Conservation (phyloP, 164 flowering plant genomes). For the Buxus sempervirens region DNA sequence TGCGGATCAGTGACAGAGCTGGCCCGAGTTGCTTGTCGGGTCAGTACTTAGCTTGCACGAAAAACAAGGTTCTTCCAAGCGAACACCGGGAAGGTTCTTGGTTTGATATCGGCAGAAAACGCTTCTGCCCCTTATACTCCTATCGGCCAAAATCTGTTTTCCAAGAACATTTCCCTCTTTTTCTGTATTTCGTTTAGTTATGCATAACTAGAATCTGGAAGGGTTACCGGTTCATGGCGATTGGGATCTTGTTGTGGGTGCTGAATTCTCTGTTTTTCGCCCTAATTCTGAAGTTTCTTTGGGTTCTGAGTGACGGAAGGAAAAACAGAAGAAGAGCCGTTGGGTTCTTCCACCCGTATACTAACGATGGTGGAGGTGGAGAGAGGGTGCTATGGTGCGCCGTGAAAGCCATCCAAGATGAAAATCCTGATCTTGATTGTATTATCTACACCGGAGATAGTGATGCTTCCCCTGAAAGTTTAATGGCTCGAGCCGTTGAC, state of each 20-base stretch:
- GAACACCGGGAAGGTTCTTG: no score
- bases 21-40: no score
- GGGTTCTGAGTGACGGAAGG: conserved; percentile 22
- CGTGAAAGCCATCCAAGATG: conserved; percentile 84
- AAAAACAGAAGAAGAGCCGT: conserved; percentile 45
- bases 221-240: conserved; percentile 7
- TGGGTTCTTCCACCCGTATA: conserved; percentile 94
- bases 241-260: conserved; percentile 16
- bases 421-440: conserved; percentile 59
- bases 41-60: no score
- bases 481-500: conserved; percentile 65
- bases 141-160: no score
- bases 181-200: no score
- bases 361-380: conserved; percentile 98
- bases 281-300: conserved; percentile 10
- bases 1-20: no score
- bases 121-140: no score
- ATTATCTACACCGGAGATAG: conserved; percentile 79
- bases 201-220: neutral
- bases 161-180: no score
- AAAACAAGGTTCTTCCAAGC: no score
- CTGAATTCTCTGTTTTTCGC: conserved; percentile 13
- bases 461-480: conserved; percentile 64
- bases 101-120: no score
- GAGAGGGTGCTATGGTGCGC: conserved; percentile 98